Base-by-base conservation (phyloP, 2,329 filamentous ascomycete species). In the Fusarium denticulatum region DNA sequence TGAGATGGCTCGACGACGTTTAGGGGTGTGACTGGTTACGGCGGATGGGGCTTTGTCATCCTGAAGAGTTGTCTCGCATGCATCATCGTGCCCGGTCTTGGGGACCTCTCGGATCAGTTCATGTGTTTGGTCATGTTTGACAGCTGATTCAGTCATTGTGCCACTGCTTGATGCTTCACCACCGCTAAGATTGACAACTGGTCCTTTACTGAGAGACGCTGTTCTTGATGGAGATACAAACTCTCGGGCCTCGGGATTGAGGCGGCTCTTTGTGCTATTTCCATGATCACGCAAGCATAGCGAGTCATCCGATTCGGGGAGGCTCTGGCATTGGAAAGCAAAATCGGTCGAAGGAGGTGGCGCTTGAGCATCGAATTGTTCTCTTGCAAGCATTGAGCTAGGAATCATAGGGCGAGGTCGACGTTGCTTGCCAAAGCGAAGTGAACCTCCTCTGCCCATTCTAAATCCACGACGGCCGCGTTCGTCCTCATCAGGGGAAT, bases 361-460 rank as follows among this genome's bases (percentile, higher is more conserved):
- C 30, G 53, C 55, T 18, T 62, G 56, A 7, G 42, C 53, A 22
- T 69, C 52, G 24, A 43, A 22, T n/a, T 39, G 61, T 32, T 74
- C 66, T 57, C 72, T 75, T 46, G 64, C 53, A 16, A 76, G 65
- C 26, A 60, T 59, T 45, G 76, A 50, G n/a, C 55, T 65, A 24
- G 69, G 55, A 60, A 71, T 59, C 18, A 76, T 28, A 30, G 68
- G 47, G 22, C 70, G 75, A 20, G 71, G 68, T 37, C 74, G 79
- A 32, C 80, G 79, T 53, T 77, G 77, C 68, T 82, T 82, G 7
- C 70, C 67, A 30, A 82, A 64, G 15, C 77, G 78, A 36, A 83
- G 74, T 8, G 82, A 83, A 28, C 80, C 81, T n/a, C 80, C 81
- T 16, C 75, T 77, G 32, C 76, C 69, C 43, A 74, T 66, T 36